Evolutionary conservation across 768 basidiomycete species (phyloP), one percentile per base, ranked within the genome.

Genomic region (Pleurotus ostreatus): DNA sequence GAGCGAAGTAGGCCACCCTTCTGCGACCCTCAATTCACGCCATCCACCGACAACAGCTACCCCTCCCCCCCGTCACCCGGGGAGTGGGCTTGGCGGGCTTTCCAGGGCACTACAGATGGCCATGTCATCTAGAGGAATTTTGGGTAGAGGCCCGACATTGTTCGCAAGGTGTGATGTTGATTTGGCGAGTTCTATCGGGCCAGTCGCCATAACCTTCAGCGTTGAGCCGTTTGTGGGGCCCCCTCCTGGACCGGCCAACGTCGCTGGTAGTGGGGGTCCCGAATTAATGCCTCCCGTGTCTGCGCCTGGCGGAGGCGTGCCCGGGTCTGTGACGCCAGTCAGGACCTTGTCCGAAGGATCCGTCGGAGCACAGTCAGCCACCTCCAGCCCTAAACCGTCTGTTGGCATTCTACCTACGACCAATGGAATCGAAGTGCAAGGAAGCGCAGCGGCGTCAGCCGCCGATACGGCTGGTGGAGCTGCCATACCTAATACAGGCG

Each of bases 131-230:
- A 34, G 51, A 12, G 51, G 51, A 11, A 12, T 40, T 12, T 22
- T 53, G 6, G 3, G 47, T 3, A 68, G 70, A 6, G 75, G 76
- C 8, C 75, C 77, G 22, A 89, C 89, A 11, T 77, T 91, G 5
- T 89, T 86, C 58, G 88, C 79, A 0, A 68, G 77, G 16, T 82
- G 76, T 18, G 76, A 79, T 20, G 62, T 62, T 12, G 88, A 89
- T 55, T 63, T 91, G 41, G 62, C 61, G 18, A 63, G 54, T 25
- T 71, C 86, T 12, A 64, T 69, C 23, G 80, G 81, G 0, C 87
- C 88, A 1, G 83, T 90, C 0, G 82, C 81, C 0, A 83, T 90
- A 44, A 60, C 73, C 6, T 90, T 85, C 64, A 78, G 78, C 38
- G 56, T 81, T 4, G 84, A 86, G 37, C 84, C 84, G 0, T 73